Percentiles rank a stretch among this genome's conserved stretches.
These are phyloP conservation scores for Zygnema circumcarinatum DNA, from an alignment of 139 green algal genomes.

Conservation along the genomic window DNA sequence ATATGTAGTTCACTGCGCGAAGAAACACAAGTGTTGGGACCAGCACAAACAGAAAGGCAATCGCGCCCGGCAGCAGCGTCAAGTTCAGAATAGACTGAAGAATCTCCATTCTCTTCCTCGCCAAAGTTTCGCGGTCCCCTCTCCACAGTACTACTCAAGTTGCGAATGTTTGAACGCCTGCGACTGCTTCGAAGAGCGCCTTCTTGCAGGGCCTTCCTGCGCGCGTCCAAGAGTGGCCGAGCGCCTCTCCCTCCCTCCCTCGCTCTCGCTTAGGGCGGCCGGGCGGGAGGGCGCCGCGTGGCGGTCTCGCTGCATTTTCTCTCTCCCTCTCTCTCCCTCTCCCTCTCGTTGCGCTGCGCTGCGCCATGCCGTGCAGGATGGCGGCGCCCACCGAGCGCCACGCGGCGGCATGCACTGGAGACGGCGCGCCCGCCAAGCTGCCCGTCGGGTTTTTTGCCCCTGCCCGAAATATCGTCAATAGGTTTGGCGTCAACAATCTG, in stretches of 20 bases:
- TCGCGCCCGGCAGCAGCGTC: not conserved
- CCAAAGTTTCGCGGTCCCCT: not conserved
- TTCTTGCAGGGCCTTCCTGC: not conserved
- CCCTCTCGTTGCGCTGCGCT: not conserved
- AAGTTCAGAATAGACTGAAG: slow-evolving; percentile 42
- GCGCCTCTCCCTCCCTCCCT: not conserved
- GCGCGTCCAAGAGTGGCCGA: not conserved
- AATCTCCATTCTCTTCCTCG: slow-evolving; percentile 38
- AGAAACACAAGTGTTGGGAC: slow-evolving; percentile 16
- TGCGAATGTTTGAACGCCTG: not conserved
- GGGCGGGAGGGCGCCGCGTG: no score
- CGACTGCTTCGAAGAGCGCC: not conserved
- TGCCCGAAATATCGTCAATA: not conserved
- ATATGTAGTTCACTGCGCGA: not conserved
- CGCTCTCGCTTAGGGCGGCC: no score
- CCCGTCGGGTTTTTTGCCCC: not conserved
- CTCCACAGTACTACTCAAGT: not conserved
- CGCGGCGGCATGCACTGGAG: not conserved
- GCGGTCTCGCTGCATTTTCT: not conserved
- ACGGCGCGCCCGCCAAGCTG: not conserved
- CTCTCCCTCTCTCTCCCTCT: not conserved
- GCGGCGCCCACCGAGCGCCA: not conserved
- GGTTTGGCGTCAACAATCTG: slow-evolving; percentile 20
- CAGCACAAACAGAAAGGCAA: slow-evolving; percentile 25
- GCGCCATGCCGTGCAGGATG: not conserved